Base-by-base conservation (phyloP, 257 asterid species). In the Solanum ahanhuiri region DNA sequence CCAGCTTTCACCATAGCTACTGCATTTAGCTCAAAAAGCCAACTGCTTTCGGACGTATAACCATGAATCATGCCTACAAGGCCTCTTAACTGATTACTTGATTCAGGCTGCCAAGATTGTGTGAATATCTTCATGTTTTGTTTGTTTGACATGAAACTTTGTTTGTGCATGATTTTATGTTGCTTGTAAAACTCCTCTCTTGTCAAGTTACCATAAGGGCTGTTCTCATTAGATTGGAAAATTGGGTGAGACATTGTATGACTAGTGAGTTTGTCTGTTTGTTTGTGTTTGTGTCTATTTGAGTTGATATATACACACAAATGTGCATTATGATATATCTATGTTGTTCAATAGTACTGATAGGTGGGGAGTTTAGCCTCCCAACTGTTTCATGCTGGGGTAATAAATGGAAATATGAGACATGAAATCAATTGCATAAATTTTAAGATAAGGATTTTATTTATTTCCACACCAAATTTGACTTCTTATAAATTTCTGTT, bases 51-150 rank as follows among this genome's bases (percentile, higher is more conserved):
- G 1, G 93, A 89, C 83, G 92, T 93, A 92, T 93, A 96, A 84
- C 99, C 98, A 64, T 96, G 99, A 84, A 96, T 88, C 98, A 95
- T 95, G 88, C 90, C 95, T 1, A 96, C 90, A 22, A 95, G 43
- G n/a, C 94, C 99, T 85, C 87, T 88, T 2, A 72, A 88, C 22
- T 43, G 69, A 34, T 18, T 10, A 54, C 30, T 14, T 1, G 92
- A 22, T 18, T 83, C 81, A 0, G 94, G 95, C 87, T 93, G 94
- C 98, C 98, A 95, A 6, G 97, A 86, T 84, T 94, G 99, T 45
- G 98, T 93, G 91, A 88, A 94, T 43, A 93, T 91, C 75, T 85
- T 91, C 92, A 90, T 89, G 87, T 88, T 85, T 6, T 94, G 87
- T 28, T 86, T 58, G 95, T 96, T 95, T 54, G 79, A 81, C 92